These are phyloP conservation scores for Macadamia integrifolia DNA, from an alignment of 164 flowering plant genomes.

Conservation along the genomic window DNA sequence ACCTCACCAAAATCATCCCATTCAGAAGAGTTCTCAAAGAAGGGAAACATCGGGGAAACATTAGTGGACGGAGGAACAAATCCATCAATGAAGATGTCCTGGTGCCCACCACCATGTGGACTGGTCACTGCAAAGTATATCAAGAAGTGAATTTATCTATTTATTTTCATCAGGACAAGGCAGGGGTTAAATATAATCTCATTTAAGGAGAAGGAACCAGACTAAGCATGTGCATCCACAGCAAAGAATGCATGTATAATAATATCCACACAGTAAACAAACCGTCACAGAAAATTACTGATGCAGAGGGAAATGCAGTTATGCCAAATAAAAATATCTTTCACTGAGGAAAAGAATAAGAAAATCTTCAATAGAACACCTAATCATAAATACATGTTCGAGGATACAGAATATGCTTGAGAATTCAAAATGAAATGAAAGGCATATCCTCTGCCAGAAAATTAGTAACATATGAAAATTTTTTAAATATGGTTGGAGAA, in stretches of 20 bases:
- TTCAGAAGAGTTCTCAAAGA: constrained; percentile 64
- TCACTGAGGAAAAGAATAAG: no score
- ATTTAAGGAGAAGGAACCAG: no score
- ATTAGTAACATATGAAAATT: background rate
- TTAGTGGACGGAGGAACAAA: constrained; percentile 77
- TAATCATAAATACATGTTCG: no score
- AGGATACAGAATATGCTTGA: no score
- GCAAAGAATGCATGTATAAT: background rate
- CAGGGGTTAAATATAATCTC: no score
- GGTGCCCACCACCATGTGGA: constrained; percentile 37
- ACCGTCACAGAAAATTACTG: no score
- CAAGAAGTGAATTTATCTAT: background rate
- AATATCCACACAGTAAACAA: background rate
- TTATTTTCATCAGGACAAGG: no score
- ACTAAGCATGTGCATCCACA: background rate
- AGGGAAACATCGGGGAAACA: constrained; percentile 94
- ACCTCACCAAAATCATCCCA: constrained; percentile 99
- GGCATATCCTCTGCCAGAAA: background rate
- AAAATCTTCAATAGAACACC: no score
- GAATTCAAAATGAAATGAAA: background rate
- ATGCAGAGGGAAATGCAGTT: no score
- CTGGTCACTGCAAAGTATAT: constrained; percentile 35
- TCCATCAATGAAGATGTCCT: constrained; percentile 82
- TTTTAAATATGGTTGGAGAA: background rate
- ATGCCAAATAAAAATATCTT: no score